phyloP scores from a whole-genome alignment of 345 rosid species.

The Salix arbutifolia region DNA sequence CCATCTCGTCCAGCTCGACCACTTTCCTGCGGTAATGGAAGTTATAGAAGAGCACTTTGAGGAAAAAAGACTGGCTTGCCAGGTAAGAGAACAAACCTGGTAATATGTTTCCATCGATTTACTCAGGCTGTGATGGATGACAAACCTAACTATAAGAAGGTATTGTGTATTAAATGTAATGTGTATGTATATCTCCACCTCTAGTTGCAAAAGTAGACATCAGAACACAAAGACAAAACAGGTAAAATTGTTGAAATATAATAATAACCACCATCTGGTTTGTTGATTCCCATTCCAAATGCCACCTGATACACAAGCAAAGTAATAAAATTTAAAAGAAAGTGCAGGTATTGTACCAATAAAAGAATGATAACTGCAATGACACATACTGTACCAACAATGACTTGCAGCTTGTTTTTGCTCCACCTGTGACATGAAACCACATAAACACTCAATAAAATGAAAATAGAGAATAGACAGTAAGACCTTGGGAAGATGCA shows the following conservation, averaged over 20 bases:
- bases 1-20: constrained; percentile 99
- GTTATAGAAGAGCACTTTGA: constrained; percentile 11
- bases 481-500: background rate
- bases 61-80: background rate
- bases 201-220: background rate
- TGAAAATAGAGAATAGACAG: background rate
- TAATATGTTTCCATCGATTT: constrained; percentile 98
- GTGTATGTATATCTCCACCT: background rate
- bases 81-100: constrained; percentile 49
- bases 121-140: constrained; percentile 97
- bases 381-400: constrained; percentile 86
- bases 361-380: constrained; percentile 10
- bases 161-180: constrained; percentile 3
- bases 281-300: constrained; percentile 99
- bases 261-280: constrained; percentile 83
- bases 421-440: constrained; percentile 69
- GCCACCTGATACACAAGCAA: constrained; percentile 63
- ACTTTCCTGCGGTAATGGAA: constrained; percentile 64
- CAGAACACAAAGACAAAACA: background rate
- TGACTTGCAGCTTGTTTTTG: constrained; percentile 86
- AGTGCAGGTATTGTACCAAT: constrained; percentile 9
- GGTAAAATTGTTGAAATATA: background rate
- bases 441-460: background rate
- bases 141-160: constrained; percentile 83
- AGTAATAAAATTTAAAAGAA: constrained; percentile 15